Conservation (phyloP, 495 filamentous ascomycete genomes). For the Neohortaea acidophila region DNA sequence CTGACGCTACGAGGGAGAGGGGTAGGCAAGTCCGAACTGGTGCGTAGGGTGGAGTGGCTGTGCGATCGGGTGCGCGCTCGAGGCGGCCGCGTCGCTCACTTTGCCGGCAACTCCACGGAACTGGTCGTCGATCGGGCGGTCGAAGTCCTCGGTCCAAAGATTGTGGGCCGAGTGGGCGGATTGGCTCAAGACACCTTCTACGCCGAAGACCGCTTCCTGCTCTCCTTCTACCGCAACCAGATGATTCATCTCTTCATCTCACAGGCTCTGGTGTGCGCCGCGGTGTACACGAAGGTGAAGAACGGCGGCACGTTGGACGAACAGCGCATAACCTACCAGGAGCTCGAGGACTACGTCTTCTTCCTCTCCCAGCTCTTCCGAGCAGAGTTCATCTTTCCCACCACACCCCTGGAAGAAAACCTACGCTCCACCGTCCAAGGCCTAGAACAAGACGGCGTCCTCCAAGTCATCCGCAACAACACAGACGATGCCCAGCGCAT, state of each 20-base stretch:
- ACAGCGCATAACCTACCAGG: constrained; percentile 60
- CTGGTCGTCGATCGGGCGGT: constrained; percentile 79
- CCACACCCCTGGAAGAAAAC: constrained; percentile 64
- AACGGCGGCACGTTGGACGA: constrained; percentile 66
- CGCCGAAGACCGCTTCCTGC: constrained; percentile 84
- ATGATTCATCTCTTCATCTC: constrained; percentile 94
- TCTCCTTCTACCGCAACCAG: constrained; percentile 98
- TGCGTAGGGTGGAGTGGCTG: constrained; percentile 82
- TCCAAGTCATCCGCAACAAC: constrained; percentile 47
- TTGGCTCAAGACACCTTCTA: constrained; percentile 80
- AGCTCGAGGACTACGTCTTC: constrained; percentile 57
- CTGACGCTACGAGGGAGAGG: constrained; percentile 83
- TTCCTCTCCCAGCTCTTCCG: constrained; percentile 92
- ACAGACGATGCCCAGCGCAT: constrained; percentile 32
- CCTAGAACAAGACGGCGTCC: constrained; percentile 67
- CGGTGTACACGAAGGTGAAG: constrained; percentile 81
- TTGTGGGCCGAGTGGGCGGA: constrained; percentile 65
- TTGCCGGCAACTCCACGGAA: constrained; percentile 59
- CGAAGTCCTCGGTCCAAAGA: constrained; percentile 74
- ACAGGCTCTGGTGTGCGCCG: constrained; percentile 73
- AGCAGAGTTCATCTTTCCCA: constrained; percentile 90
- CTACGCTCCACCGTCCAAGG: constrained; percentile 60
- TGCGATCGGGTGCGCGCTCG: constrained; percentile 66
- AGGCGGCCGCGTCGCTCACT: constrained; percentile 83
- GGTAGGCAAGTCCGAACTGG: constrained; percentile 72